Base-by-base conservation (phyloP, 768 basidiomycete species). In the Auricularia heimuer region DNA sequence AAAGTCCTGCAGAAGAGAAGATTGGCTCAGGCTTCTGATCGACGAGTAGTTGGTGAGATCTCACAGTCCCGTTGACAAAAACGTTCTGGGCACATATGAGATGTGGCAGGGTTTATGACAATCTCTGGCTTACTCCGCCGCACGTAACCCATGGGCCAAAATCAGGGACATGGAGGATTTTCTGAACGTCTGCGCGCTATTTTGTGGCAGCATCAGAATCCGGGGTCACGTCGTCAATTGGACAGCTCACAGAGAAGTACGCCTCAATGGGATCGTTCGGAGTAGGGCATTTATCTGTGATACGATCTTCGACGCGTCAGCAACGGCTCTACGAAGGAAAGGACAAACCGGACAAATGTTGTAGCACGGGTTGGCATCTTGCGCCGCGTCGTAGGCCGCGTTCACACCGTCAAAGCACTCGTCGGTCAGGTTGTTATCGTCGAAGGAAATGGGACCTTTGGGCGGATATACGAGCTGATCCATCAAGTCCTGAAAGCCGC, bases 111-210 rank as follows among this genome's bases (percentile, higher is more conserved):
- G 12, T 42, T 42, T 14, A 42, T 14, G 39, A 0, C 29, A 29
- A 29, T 29, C 29, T 29, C 29, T 29, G 29, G 29, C 29, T 29
- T 42, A 42, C 39, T 14, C 54, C 54, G n/a, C 54, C 29, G 54
- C 54, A 54, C n/a, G 10, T 8, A n/a, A 29, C 18, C 18, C 18
- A 54, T 7, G 18, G 18, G 6, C 54, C 54, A 18, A 54, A 54
- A 7, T 63, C 47, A 1, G 63, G 51, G 33, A 64, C 33, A 47
- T 64, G 45, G 12, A 64, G 63, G n/a, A 54, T 11, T 11, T 35
- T 11, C 44, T 64, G 63, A 33, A 64, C 63, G 47, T 64, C 63
- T n/a, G 63, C 21, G 63, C 63, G 63, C 44, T 42, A 42, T 42
- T 7, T 42, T 42, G 7, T 14, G 39, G 7, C 39, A 42, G 4